Percentiles rank a stretch among this genome's conserved stretches.
Conservation (phyloP, 495 filamentous ascomycete species). For the Halenospora varia region DNA sequence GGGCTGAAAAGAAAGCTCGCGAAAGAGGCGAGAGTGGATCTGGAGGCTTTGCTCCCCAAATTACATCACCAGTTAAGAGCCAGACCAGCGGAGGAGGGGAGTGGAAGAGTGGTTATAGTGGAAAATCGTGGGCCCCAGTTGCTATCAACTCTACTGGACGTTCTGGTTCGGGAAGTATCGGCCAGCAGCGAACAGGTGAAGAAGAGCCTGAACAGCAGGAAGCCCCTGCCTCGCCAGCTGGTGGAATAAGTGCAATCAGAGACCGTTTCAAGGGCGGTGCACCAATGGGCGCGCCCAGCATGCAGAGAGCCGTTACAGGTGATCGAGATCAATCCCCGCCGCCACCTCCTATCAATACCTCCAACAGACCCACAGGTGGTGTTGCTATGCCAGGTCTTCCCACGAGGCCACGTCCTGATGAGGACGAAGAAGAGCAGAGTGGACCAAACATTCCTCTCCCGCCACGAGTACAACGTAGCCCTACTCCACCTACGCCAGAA, state of each 20-base stretch:
- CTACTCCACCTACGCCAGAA: constrained; percentile 55
- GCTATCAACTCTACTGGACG: constrained; percentile 66
- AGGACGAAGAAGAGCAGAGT: constrained; percentile 49
- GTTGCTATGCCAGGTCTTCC: constrained; percentile 73
- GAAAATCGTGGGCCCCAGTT: constrained; percentile 85
- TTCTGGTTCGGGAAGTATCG: constrained; percentile 51
- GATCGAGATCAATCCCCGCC: constrained; percentile 43
- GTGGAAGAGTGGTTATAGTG: constrained; percentile 87
- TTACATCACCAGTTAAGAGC: constrained; percentile 49
- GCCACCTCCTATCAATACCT: constrained; percentile 59
- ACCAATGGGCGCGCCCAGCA: constrained; percentile 57
- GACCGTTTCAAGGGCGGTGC: constrained; percentile 71
- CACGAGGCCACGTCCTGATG: constrained; percentile 48
- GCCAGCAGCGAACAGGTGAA: constrained; percentile 55
- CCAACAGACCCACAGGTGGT: constrained; percentile 45
- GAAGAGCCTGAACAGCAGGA: constrained; percentile 41
- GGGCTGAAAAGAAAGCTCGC: constrained; percentile 92
- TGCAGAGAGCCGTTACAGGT: constrained; percentile 38
- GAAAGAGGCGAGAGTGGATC: constrained; percentile 56
- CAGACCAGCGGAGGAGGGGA: constrained; percentile 68
- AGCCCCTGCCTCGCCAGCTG: constrained; percentile 45
- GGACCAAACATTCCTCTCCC: constrained; percentile 51
- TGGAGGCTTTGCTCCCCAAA: constrained; percentile 33
- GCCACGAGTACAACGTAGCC: constrained; percentile 53
- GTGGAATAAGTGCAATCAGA: constrained; percentile 64